Evolutionary conservation across 2,329 filamentous ascomycete species (phyloP), one percentile per base, ranked within the genome.

Genomic region (Pseudogymnoascus sp.): DNA sequence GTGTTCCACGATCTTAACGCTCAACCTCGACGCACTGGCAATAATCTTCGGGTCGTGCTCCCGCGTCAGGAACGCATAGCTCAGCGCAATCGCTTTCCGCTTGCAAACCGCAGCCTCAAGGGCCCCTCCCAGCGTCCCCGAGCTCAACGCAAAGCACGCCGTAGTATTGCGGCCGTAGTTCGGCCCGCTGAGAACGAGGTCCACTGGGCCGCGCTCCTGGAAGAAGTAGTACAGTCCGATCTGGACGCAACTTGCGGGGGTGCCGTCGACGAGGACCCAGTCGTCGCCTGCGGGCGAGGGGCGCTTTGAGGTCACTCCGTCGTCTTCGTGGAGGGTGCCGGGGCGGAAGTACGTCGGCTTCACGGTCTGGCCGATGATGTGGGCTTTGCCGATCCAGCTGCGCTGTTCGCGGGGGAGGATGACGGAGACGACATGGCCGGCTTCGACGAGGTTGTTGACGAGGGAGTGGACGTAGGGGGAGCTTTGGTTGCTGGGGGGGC

Each of bases 371-470:
- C 93, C 93, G 71, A 97, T 92, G 72, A 97, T 90, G 76, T 97
- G 95, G 2, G 95, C 95, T 80, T 99, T 99, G 70, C 93, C 93
- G 71, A 99, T 97, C 95, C 95, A 99, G 64, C 92, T 96, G 67
- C 93, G 87, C 78, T 99, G 95, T 6, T 87, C 88, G 75, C 97
- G 86, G 1, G 95, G 95, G 13, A 99, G 84, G 67, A 95, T 89
- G 60, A 99, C 93, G 7, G 91, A 96, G 65, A 97, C 91, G n/a
- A 79, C 82, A 76, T 97, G 93, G 7, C 92, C 92, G 33, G 88
- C 86, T 64, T 80, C 76, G 74, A 91, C 86, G 61, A 95, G 86
- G 62, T 83, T 83, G 65, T 84, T 79, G 47, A 93, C 83, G 64
- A 93, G 83, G 66, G 84, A 87, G 78, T 91, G 89, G 66, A 93